Percentiles rank a stretch among this genome's conserved stretches.
phyloP scores from a whole-genome alignment of 2,329 filamentous ascomycete species.

The Fusarium cicatricum region DNA sequence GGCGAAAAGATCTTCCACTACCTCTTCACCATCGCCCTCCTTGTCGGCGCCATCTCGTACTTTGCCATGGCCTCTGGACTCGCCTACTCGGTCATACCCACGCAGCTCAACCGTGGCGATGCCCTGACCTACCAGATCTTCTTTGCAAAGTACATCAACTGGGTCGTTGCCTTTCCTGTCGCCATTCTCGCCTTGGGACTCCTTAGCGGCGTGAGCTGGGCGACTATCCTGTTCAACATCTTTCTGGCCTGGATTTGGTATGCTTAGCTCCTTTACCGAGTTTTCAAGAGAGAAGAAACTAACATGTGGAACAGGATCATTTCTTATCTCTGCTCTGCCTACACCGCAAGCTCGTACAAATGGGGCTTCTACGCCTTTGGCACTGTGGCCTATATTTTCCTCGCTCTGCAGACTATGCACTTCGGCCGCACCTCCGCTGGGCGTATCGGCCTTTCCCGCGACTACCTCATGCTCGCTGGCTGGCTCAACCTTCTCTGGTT shows the following conservation, averaged over 20 bases:
- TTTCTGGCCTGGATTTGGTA: slow-evolving; percentile 59
- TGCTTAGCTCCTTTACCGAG: not conserved
- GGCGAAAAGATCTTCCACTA: slow-evolving; percentile 66
- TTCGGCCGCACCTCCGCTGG: slow-evolving; percentile 49
- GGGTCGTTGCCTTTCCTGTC: slow-evolving; percentile 60
- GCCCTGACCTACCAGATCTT: slow-evolving; percentile 58
- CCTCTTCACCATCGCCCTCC: slow-evolving; percentile 58
- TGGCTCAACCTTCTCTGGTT: slow-evolving; percentile 63
- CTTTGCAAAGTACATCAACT: slow-evolving; percentile 64
- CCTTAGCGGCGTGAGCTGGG: slow-evolving; percentile 62
- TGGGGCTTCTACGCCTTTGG: slow-evolving; percentile 67
- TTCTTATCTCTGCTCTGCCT: slow-evolving; percentile 58
- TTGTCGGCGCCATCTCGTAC: slow-evolving; percentile 60
- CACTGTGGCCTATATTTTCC: slow-evolving; percentile 55
- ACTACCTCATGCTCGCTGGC: slow-evolving; percentile 56
- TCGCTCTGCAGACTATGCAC: slow-evolving; percentile 54
- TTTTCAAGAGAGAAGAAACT: not conserved
- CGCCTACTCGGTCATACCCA: slow-evolving; percentile 52
- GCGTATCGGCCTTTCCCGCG: slow-evolving; percentile 52
- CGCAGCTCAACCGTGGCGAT: slow-evolving; percentile 36
- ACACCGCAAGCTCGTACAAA: slow-evolving; percentile 60
- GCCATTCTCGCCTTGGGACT: slow-evolving; percentile 57
- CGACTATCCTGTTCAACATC: slow-evolving; percentile 61
- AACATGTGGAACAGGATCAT: slow-evolving; percentile 46
- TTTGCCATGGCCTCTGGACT: slow-evolving; percentile 62